phyloP scores from a whole-genome alignment of 1,284 basidiomycete genomes.

The Salmacisia buchloeana region DNA sequence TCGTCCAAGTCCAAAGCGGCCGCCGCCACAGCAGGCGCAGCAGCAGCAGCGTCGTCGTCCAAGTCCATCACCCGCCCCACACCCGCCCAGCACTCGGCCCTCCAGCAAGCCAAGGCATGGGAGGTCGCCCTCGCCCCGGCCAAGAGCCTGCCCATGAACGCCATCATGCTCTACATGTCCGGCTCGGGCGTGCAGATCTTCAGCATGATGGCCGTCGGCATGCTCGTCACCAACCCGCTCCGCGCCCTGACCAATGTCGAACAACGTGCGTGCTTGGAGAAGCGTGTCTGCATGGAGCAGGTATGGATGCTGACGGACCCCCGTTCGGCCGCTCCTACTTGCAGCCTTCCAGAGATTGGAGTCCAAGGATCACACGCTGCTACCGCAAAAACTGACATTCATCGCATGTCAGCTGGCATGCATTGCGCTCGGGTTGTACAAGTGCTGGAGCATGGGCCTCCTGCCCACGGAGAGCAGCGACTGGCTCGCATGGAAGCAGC shows the following conservation, averaged over 20 bases:
- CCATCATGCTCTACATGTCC: slow-evolving; percentile 49
- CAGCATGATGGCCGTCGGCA: slow-evolving; percentile 48
- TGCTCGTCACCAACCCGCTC: slow-evolving; percentile 43
- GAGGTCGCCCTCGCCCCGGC: slow-evolving; percentile 42
- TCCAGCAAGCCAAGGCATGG: slow-evolving; percentile 45
- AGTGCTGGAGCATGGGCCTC: slow-evolving; percentile 49
- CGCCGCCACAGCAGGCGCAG: neutral
- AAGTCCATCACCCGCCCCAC: neutral
- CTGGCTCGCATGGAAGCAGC: slow-evolving; percentile 46
- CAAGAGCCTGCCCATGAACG: slow-evolving; percentile 46
- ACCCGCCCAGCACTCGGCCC: slow-evolving; percentile 17
- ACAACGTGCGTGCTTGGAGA: slow-evolving; percentile 22
- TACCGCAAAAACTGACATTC: slow-evolving; percentile 37
- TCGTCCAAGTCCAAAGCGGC: neutral
- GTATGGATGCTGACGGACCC: too few species aligned
- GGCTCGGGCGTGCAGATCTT: slow-evolving; percentile 48
- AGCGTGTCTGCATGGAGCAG: too few species aligned
- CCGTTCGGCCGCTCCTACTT: neutral
- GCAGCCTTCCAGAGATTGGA: slow-evolving; percentile 35
- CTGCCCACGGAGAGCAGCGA: slow-evolving; percentile 48
- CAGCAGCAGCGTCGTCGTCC: neutral
- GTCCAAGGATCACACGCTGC: slow-evolving; percentile 31
- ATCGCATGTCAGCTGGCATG: slow-evolving; percentile 36
- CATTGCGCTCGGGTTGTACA: slow-evolving; percentile 41
- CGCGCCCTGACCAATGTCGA: slow-evolving; percentile 33